A percentile compares a stretch with the other conserved stretches of the same genome.
Evolutionary conservation across 768 basidiomycete genomes (phyloP).

Genomic region (Leccinum barrowsii): DNA sequence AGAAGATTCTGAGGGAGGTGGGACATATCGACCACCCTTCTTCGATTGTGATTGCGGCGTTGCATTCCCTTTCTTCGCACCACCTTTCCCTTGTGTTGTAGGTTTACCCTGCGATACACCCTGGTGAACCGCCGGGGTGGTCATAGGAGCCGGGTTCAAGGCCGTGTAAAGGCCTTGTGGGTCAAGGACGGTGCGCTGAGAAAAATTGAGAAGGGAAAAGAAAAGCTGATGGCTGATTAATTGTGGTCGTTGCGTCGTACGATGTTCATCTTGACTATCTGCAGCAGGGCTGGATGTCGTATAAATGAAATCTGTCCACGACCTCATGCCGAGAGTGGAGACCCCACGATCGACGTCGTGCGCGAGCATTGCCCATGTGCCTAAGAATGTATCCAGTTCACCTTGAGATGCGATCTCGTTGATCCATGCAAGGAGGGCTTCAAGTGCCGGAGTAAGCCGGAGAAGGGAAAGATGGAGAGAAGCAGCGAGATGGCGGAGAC

Average conservation of each 20-base stretch:
- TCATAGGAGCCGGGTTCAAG: conserved; percentile 62
- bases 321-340: conserved; percentile 42
- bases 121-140: conserved; percentile 16
- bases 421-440: conserved; percentile 49
- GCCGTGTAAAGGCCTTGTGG: conserved; percentile 55
- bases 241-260: neutral
- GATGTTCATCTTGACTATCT: conserved; percentile 2
- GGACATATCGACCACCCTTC: conserved; percentile 30
- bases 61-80: conserved; percentile 15
- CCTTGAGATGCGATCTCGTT: conserved; percentile 44
- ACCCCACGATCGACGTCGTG: conserved; percentile 72
- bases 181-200: conserved; percentile 54
- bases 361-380: conserved; percentile 69
- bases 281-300: conserved; percentile 3
- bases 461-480: conserved; percentile 65
- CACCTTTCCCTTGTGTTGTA: conserved; percentile 2
- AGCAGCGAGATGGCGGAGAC: conserved; percentile 61
- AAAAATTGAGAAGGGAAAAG: conserved; percentile 45
- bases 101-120: neutral
- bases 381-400: conserved; percentile 57
- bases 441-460: conserved; percentile 44
- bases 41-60: conserved; percentile 28
- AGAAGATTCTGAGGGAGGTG: conserved; percentile 33
- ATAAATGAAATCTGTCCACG: conserved; percentile 47
- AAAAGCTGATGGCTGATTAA: conserved; percentile 31